phyloP scores from a whole-genome alignment of 306 rosid species.

The Vicia sativa region DNA sequence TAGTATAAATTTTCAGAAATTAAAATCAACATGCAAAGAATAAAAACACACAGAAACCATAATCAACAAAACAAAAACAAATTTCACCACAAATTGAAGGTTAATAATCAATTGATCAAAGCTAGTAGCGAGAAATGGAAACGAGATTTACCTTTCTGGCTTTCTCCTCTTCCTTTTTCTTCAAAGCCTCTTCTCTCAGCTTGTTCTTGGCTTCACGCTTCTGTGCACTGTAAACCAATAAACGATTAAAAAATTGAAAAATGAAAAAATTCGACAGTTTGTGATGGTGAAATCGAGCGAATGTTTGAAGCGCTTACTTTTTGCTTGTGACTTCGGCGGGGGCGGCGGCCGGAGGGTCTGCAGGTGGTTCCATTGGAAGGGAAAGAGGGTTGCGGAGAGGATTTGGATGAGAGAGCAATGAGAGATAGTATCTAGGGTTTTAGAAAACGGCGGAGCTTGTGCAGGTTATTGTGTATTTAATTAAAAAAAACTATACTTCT shows the following conservation, averaged over 20 bases:
- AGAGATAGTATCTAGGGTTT: not conserved
- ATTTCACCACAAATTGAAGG: not conserved
- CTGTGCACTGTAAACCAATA: slow-evolving; percentile 55
- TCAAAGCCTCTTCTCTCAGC: slow-evolving; percentile 74
- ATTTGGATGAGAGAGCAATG: not conserved
- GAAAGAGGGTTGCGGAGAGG: not conserved
- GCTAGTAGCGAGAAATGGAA: not conserved
- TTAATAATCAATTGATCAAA: not conserved
- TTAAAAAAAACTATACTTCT: too few species aligned
- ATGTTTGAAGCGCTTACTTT: slow-evolving; percentile 32
- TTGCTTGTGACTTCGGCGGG: slow-evolving; percentile 39
- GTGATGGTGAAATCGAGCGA: not conserved
- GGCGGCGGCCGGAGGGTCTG: not conserved
- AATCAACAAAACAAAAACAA: not conserved
- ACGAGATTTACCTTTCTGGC: slow-evolving; percentile 54
- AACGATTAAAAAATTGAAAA: not conserved
- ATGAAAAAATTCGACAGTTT: not conserved
- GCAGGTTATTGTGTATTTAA: not conserved
- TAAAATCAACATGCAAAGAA: slow-evolving; percentile 14
- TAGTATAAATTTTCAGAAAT: not conserved
- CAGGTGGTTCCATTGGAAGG: not conserved
- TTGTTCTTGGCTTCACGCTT: slow-evolving; percentile 73
- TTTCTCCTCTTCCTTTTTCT: slow-evolving; percentile 80
- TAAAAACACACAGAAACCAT: not conserved
- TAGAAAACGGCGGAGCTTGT: not conserved